Evolutionary conservation across 1,139 yeast species (phyloP).

Genomic region (Schwanniomyces etchellsii): DNA sequence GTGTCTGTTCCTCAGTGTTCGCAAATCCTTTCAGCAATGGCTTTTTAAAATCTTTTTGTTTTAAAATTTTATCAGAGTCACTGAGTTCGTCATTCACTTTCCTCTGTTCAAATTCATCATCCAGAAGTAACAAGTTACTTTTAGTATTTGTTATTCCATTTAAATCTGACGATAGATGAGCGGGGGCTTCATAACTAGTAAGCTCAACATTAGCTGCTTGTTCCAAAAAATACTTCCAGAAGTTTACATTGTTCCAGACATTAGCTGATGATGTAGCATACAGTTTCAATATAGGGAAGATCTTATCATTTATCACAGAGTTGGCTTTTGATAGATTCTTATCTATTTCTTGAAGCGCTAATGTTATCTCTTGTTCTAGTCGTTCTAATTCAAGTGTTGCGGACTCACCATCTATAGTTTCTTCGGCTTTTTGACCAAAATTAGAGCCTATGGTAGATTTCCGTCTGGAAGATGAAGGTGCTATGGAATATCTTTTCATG

Average conservation of each 20-base stretch:
- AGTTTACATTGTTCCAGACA: constrained; percentile 57
- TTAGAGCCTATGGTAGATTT: constrained; percentile 22
- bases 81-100: constrained; percentile 4
- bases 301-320: constrained; percentile 52
- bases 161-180: constrained; percentile 11
- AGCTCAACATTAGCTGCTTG: constrained; percentile 68
- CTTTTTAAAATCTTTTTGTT: constrained; percentile 13
- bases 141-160: constrained; percentile 10
- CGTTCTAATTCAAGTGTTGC: constrained; percentile 58
- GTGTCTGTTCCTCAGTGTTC: constrained; percentile 27
- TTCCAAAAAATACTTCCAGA: constrained; percentile 75
- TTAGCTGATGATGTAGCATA: constrained; percentile 51
- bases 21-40: constrained; percentile 15
- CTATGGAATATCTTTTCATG: constrained; percentile 38
- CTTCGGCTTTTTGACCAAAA: constrained; percentile 7
- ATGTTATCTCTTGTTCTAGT: constrained; percentile 76
- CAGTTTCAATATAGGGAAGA: constrained; percentile 56
- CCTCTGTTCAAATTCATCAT: constrained; percentile 7
- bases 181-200: constrained; percentile 51
- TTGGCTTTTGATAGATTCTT: constrained; percentile 62
- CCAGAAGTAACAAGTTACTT: constrained; percentile 12
- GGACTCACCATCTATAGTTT: constrained; percentile 14
- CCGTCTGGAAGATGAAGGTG: constrained; percentile 33
- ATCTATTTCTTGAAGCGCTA: constrained; percentile 76
- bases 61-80: constrained; percentile 2